Conservation (phyloP, 1,284 basidiomycete species). For the Cutaneotrichosporon sp. region DNA sequence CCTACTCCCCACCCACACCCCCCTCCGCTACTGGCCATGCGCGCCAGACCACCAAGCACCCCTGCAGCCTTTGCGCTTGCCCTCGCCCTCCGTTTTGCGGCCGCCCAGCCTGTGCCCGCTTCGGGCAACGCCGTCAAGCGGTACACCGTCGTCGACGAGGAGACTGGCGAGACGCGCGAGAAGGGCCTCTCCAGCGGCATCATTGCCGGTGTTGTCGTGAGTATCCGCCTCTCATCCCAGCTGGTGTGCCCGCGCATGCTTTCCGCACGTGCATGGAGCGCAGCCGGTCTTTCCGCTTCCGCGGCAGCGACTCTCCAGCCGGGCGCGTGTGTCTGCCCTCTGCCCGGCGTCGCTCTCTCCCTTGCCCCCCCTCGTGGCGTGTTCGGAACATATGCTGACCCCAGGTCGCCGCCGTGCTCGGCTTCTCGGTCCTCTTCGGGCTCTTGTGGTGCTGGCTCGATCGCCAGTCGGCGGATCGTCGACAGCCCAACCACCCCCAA, state of each 20-base stretch:
- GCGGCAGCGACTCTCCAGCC: too few species aligned
- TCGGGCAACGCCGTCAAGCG: background rate
- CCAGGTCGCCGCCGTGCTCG: background rate
- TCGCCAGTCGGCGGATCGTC: background rate
- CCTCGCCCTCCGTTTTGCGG: background rate
- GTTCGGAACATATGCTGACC: background rate
- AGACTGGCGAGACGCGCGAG: background rate
- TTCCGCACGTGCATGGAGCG: too few species aligned
- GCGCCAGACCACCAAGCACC: background rate
- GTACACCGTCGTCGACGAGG: conserved; percentile 1
- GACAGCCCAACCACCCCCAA: background rate
- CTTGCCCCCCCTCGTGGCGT: background rate
- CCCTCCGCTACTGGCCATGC: background rate
- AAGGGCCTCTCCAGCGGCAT: background rate
- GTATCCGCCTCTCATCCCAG: background rate
- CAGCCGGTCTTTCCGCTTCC: background rate
- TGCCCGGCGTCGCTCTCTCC: too few species aligned
- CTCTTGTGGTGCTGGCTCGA: conserved; percentile 6
- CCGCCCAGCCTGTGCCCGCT: background rate
- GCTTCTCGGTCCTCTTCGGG: conserved; percentile 1
- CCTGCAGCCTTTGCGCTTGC: background rate
- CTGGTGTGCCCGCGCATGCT: background rate
- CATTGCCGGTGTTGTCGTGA: conserved; percentile 7
- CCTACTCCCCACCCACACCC: background rate
- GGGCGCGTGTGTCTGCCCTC: too few species aligned